Percentiles rank a stretch among this genome's conserved stretches.
phyloP scores from a whole-genome alignment of 2,329 filamentous ascomycete genomes.

The Diaporthe ilicicola region DNA sequence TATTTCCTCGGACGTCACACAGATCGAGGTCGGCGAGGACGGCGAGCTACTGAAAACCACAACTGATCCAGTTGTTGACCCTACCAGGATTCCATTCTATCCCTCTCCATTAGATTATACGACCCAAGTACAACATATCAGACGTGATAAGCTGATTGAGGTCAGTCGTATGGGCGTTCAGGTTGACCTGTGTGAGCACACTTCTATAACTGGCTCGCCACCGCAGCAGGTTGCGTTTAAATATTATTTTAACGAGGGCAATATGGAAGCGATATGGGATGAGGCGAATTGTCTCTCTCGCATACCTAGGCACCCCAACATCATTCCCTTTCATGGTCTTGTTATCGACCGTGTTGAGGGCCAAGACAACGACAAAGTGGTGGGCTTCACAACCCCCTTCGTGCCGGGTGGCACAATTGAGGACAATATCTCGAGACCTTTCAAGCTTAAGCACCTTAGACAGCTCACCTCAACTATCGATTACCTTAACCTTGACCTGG shows the following conservation, averaged over 20 bases:
- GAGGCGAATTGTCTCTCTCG: slow-evolving; percentile 46
- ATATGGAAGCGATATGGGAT: slow-evolving; percentile 37
- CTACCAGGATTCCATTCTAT: background rate
- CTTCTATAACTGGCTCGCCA: background rate
- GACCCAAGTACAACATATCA: background rate
- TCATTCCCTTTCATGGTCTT: slow-evolving; percentile 39
- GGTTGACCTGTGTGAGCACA: background rate
- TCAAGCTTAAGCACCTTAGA: slow-evolving; percentile 45
- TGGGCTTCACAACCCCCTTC: slow-evolving; percentile 40
- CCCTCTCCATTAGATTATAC: background rate
- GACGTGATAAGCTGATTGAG: background rate
- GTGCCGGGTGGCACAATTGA: slow-evolving; percentile 46
- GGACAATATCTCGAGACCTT: slow-evolving; percentile 41
- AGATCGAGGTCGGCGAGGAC: background rate
- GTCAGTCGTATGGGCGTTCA: background rate
- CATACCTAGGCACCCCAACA: slow-evolving; percentile 41
- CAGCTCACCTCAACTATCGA: slow-evolving; percentile 48
- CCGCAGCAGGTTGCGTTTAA: background rate
- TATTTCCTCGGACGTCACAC: background rate
- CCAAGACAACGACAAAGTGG: slow-evolving; percentile 25
- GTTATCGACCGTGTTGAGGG: slow-evolving; percentile 37
- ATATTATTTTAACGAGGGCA: background rate
- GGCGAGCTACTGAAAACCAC: background rate
- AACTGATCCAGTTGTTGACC: background rate
- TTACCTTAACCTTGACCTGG: slow-evolving; percentile 46